Evolutionary conservation across 2,329 filamentous ascomycete species (phyloP), one percentile per base, ranked within the genome.

Genomic region (Fusarium sp.): DNA sequence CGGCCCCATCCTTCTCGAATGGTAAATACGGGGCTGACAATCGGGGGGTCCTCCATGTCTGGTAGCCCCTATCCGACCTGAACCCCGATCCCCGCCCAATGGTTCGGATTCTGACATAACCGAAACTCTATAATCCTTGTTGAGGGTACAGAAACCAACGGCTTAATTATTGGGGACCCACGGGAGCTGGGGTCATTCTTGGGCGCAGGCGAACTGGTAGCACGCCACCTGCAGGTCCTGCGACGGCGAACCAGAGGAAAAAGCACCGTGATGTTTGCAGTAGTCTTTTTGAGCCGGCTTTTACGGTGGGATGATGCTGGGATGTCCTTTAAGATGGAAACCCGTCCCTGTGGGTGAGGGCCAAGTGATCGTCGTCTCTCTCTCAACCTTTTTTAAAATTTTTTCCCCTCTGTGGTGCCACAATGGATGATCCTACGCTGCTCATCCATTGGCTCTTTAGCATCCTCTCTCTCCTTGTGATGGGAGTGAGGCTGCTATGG

Each of bases 381-480:
- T 34, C 18, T 54, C 47, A 54, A 54, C 38, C 18, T 60, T 20
- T 27, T 31, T 31, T 31, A 31, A 31, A 4, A 10, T 59, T 40
- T 58, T 18, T n/a, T 40, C 24, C 8, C 4, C 13, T 34, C 57
- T 22, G 57, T 40, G 37, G 56, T 38, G 34, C 31, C 42, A 63
- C 14, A 60, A 72, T 72, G 70, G 67, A 70, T 59, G 70, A 72
- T 29, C 70, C 70, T 16, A 72, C 70, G 37, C 50, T 72, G 8
- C 52, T 72, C 56, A 70, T 72, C 34, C 70, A 72, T 61, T 70
- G 70, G 61, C 47, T 63, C 31, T 63, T 63, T 31, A 63, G 61
- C 34, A 40, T 35, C 24, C 34, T 63, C 31, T 35, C 61, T 6
- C 61, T 63, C 16, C 11, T 63, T 9, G 35, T 54, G 20, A 63